Evolutionary conservation across 169 alveolate genomes (phyloP).

Genomic region (Eimeria zaria): DNA sequence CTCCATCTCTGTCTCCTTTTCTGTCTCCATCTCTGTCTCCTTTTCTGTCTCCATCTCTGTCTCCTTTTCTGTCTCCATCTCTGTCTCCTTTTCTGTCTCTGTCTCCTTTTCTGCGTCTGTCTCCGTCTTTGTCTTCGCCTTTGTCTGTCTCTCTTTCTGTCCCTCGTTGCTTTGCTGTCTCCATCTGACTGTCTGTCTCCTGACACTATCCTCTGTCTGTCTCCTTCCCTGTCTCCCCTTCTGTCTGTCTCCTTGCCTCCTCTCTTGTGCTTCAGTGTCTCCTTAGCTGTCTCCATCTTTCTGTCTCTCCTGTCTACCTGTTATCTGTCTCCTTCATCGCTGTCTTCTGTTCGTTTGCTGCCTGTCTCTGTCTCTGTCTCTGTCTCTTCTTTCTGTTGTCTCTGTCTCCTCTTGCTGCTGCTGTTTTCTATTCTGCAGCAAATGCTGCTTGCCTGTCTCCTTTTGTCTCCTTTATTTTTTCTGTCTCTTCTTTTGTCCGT

Average conservation of each 20-base stretch:
- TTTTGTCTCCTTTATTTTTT: not conserved
- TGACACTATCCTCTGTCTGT: not conserved
- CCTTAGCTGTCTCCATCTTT: not conserved
- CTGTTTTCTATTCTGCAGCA: too few species aligned
- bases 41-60: too few species aligned
- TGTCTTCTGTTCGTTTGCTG: not conserved
- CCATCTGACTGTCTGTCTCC: not conserved
- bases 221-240: not conserved
- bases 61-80: too few species aligned
- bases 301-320: not conserved
- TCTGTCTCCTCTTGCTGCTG: too few species aligned
- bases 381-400: too few species aligned
- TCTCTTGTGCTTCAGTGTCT: not conserved
- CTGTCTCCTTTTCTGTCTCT: not conserved
- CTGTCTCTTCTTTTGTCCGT: not conserved
- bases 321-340: not conserved
- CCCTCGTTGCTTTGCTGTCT: not conserved
- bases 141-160: not conserved
- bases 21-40: too few species aligned
- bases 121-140: not conserved
- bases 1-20: too few species aligned
- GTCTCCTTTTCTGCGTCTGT: not conserved
- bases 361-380: constrained; percentile 43
- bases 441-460: too few species aligned
- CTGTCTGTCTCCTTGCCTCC: not conserved